These are phyloP conservation scores for Xylariaceae sp. DNA, from an alignment of 2,329 filamentous ascomycete species.

Conservation along the genomic window DNA sequence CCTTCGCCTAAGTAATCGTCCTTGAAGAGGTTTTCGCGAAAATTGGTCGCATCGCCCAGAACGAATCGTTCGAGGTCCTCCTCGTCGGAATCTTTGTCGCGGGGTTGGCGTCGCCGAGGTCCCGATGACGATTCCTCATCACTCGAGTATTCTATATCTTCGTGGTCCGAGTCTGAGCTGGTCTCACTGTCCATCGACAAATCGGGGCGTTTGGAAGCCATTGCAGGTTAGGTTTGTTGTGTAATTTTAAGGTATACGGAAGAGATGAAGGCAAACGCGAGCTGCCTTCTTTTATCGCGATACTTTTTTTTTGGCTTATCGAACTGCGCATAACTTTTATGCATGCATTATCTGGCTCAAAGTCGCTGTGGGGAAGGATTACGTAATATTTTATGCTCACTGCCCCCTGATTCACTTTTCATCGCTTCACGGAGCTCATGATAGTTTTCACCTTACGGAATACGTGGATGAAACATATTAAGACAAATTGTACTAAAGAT, in stretches of 20 bases:
- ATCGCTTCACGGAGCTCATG: too few species aligned
- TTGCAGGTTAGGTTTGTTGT: constrained; percentile 11
- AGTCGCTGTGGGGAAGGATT: neutral
- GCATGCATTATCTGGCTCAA: neutral
- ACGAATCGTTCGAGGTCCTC: constrained; percentile 82
- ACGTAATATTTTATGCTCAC: neutral
- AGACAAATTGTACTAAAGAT: too few species aligned
- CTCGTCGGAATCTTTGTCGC: constrained; percentile 75
- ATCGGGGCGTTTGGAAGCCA: constrained; percentile 23
- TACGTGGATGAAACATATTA: too few species aligned
- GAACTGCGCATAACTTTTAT: neutral
- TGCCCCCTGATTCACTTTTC: too few species aligned
- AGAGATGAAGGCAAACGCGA: neutral
- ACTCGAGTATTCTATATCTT: constrained; percentile 25
- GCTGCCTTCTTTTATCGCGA: constrained; percentile 4
- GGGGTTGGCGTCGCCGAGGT: constrained; percentile 27
- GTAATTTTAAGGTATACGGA: constrained; percentile 2
- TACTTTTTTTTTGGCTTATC: constrained; percentile 26
- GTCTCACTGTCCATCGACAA: constrained; percentile 22
- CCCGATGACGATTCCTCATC: constrained; percentile 28
- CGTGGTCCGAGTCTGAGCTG: constrained; percentile 25
- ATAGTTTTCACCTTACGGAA: too few species aligned
- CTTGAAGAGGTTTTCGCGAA: constrained; percentile 65
- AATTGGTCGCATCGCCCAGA: constrained; percentile 80
- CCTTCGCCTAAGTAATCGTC: constrained; percentile 37